Conservation (phyloP, 1,139 yeast genomes). For the Suhomyces atakaporum region DNA sequence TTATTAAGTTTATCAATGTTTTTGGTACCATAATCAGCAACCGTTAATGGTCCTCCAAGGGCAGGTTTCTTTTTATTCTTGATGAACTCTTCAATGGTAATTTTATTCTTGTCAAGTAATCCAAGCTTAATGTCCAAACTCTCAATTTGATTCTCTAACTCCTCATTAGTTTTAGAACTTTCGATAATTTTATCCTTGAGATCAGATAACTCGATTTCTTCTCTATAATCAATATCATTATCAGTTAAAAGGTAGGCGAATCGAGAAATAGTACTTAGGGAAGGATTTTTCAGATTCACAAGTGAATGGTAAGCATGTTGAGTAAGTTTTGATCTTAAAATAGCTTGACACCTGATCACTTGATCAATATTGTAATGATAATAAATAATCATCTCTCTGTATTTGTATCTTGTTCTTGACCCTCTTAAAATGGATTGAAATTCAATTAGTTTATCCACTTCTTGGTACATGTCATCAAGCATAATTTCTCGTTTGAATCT, state of each 20-base stretch:
- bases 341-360: constrained; percentile 73
- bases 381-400: constrained; percentile 46
- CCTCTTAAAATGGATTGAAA: constrained; percentile 60
- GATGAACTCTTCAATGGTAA: constrained; percentile 73
- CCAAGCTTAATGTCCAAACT: constrained; percentile 83
- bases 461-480: constrained; percentile 55
- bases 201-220: constrained; percentile 70
- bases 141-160: constrained; percentile 71
- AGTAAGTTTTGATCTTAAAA: constrained; percentile 66
- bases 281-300: constrained; percentile 71
- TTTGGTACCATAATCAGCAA: constrained; percentile 19
- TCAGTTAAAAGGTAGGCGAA: constrained; percentile 80
- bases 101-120: constrained; percentile 73
- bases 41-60: constrained; percentile 22
- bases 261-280: constrained; percentile 70
- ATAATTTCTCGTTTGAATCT: constrained; percentile 53
- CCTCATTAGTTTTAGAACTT: constrained; percentile 64
- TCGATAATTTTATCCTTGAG: constrained; percentile 67
- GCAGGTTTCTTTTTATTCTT: constrained; percentile 51
- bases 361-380: constrained; percentile 57
- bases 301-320: constrained; percentile 75
- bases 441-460: constrained; percentile 36
- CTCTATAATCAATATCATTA: constrained; percentile 71
- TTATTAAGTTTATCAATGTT: constrained; percentile 37
- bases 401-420: constrained; percentile 33